phyloP scores from a whole-genome alignment of 164 flowering plant species.

The Echeveria elegans region DNA sequence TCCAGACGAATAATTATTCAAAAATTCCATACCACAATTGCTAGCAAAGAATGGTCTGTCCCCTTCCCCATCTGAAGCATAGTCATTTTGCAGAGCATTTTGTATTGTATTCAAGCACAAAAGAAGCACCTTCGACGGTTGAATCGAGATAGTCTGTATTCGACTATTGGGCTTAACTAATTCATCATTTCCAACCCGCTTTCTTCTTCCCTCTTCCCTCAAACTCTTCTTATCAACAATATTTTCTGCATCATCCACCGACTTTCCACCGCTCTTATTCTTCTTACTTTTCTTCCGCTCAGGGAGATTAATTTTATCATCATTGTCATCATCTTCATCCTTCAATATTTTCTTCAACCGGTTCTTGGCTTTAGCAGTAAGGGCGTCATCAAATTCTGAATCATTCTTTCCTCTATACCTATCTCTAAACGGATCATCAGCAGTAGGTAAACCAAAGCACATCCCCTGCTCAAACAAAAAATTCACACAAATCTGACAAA shows the following conservation, averaged over 20 bases:
- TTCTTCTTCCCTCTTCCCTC: slow-evolving; percentile 6
- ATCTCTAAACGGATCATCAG: slow-evolving; percentile 90
- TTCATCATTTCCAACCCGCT: too few species aligned
- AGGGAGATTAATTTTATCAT: background rate
- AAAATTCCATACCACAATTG: slow-evolving; percentile 78
- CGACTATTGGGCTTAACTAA: too few species aligned
- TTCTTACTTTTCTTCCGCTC: background rate
- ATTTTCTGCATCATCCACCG: background rate
- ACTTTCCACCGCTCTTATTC: background rate
- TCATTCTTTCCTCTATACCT: slow-evolving; percentile 23
- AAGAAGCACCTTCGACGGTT: slow-evolving; percentile 66
- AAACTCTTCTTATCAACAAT: background rate
- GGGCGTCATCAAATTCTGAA: background rate
- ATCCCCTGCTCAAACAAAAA: slow-evolving; percentile 52
- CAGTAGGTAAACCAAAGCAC: slow-evolving; percentile 91
- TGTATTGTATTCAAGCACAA: slow-evolving; percentile 70
- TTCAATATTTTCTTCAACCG: slow-evolving; percentile 14
- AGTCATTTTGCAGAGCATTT: slow-evolving; percentile 35
- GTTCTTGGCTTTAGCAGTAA: slow-evolving; percentile 14
- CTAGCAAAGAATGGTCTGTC: slow-evolving; percentile 39
- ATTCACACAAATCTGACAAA: background rate
- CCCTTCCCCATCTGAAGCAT: slow-evolving; percentile 15
- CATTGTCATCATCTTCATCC: background rate
- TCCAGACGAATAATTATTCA: slow-evolving; percentile 48
- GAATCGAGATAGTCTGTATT: slow-evolving; percentile 11